phyloP scores from a whole-genome alignment of 768 basidiomycete genomes.

The Leccinum longicurvipes region DNA sequence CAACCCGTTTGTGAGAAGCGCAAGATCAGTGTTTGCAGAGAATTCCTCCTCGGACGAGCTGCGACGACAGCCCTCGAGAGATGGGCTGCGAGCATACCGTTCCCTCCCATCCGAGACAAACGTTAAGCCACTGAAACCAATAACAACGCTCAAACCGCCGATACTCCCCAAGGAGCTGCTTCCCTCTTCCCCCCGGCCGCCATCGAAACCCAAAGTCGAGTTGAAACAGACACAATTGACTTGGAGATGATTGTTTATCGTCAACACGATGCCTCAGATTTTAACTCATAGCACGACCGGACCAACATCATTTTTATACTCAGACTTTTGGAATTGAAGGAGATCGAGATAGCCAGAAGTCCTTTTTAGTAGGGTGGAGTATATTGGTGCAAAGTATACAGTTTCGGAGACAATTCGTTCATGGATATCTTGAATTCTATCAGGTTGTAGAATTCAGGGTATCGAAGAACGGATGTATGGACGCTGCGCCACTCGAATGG shows the following conservation, averaged over 20 bases:
- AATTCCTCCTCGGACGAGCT: background rate
- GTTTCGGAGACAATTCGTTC: too few relatives aligned
- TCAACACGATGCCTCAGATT: too few relatives aligned
- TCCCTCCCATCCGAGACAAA: slow-evolving; percentile 8
- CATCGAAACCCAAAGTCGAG: slow-evolving; percentile 2
- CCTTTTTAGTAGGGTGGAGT: too few relatives aligned
- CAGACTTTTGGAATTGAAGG: too few relatives aligned
- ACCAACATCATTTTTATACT: background rate
- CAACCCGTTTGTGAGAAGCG: slow-evolving; percentile 21
- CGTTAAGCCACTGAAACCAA: slow-evolving; percentile 26
- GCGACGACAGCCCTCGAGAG: background rate
- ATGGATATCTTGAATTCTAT: too few relatives aligned
- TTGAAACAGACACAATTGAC: slow-evolving; percentile 22
- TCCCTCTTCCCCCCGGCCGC: slow-evolving; percentile 4
- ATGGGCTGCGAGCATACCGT: slow-evolving; percentile 2
- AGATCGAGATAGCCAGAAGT: too few relatives aligned
- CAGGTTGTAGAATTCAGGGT: too few relatives aligned
- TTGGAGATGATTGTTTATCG: background rate
- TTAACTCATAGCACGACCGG: background rate
- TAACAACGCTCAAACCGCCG: slow-evolving; percentile 29
- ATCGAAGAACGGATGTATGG: too few relatives aligned
- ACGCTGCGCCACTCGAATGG: too few relatives aligned
- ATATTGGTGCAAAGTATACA: too few relatives aligned
- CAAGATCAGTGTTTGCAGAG: slow-evolving; percentile 23
- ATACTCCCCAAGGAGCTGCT: slow-evolving; percentile 27